phyloP scores from a whole-genome alignment of 208 protist genomes.

The Hexamita inflata region DNA sequence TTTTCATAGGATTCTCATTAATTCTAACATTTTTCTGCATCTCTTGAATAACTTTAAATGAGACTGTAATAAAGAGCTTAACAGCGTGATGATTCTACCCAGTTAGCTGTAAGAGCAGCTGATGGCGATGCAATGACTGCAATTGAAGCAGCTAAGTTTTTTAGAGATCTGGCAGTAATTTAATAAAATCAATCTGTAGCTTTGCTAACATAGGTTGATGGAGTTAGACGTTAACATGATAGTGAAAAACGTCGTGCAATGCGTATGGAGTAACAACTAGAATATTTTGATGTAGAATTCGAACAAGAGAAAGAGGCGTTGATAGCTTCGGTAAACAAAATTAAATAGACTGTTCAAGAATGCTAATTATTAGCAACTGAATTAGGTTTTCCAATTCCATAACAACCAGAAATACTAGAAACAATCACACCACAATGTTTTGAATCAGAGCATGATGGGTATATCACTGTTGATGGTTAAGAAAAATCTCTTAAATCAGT shows the following conservation, averaged over 20 bases:
- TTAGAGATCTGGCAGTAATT: neutral
- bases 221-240: too few relatives aligned
- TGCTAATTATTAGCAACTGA: neutral
- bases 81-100: neutral
- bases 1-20: too few relatives aligned
- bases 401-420: neutral
- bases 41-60: too few relatives aligned
- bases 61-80: neutral
- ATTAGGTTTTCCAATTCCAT: neutral
- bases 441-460: neutral
- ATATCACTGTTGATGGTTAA: neutral
- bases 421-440: neutral
- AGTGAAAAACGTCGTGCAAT: neutral
- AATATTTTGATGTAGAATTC: neutral
- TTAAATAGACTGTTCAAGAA: neutral
- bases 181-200: neutral
- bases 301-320: neutral
- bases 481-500: neutral
- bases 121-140: neutral
- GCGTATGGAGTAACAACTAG: neutral
- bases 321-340: neutral
- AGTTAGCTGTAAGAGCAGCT: neutral
- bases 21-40: too few relatives aligned
- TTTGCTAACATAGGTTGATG: too few relatives aligned
- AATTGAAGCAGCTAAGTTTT: constrained; percentile 10